phyloP scores from a whole-genome alignment of 306 rosid species.

The Fragaria nilgerrensis region DNA sequence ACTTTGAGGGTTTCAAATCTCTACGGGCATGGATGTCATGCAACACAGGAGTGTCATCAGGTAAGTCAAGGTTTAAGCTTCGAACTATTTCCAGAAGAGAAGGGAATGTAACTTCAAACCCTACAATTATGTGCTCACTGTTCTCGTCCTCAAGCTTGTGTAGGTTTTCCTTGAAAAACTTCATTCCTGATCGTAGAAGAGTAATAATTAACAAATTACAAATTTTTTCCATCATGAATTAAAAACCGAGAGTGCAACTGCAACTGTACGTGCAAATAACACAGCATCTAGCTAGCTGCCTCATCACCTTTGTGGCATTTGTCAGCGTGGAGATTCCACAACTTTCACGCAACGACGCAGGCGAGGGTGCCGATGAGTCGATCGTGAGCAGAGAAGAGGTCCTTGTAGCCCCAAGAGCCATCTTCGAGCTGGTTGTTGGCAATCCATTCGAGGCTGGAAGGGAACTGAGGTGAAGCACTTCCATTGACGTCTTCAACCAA shows the following conservation, averaged over 20 bases:
- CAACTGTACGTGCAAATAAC: background rate
- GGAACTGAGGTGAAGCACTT: slow-evolving; percentile 62
- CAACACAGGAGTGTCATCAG: slow-evolving; percentile 52
- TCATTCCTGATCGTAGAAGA: slow-evolving; percentile 41
- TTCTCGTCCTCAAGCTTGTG: slow-evolving; percentile 59
- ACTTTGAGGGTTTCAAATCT: slow-evolving; percentile 71
- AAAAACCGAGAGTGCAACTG: background rate
- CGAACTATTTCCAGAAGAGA: slow-evolving; percentile 68
- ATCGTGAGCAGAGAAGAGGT: slow-evolving; percentile 66
- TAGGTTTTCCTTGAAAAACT: slow-evolving; percentile 54
- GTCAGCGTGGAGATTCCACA: slow-evolving; percentile 61
- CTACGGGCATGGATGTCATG: slow-evolving; percentile 57
- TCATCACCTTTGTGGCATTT: slow-evolving; percentile 58
- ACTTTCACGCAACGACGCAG: slow-evolving; percentile 65
- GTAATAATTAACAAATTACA: background rate
- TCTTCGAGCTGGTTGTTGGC: slow-evolving; percentile 68
- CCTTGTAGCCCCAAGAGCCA: slow-evolving; percentile 88
- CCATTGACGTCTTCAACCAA: slow-evolving; percentile 58
- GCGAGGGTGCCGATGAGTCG: slow-evolving; percentile 76
- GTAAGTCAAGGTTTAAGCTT: slow-evolving; percentile 49
- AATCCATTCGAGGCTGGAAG: slow-evolving; percentile 72
- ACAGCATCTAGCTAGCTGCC: background rate
- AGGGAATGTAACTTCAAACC: slow-evolving; percentile 92
- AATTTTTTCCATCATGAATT: background rate
- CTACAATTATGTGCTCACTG: slow-evolving; percentile 79